Percentiles rank a stretch among this genome's conserved stretches.
phyloP scores from a whole-genome alignment of 1,139 yeast species.

The Pneumocystis canis region DNA sequence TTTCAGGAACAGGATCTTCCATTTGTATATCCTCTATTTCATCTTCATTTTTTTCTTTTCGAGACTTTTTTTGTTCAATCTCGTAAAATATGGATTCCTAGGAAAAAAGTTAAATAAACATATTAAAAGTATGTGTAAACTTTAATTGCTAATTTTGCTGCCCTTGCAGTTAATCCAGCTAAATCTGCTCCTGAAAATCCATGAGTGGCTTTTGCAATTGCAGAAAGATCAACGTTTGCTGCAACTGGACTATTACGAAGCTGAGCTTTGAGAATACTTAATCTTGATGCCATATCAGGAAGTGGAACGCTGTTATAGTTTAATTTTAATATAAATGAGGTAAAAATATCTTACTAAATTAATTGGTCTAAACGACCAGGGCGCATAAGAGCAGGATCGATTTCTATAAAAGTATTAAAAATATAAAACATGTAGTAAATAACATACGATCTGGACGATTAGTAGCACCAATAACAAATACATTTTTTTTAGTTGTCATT shows the following conservation, averaged over 20 bases:
- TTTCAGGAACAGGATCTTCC: conserved; percentile 88
- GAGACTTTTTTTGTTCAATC: conserved; percentile 32
- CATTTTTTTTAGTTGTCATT: conserved; percentile 98
- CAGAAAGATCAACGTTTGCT: conserved; percentile 79
- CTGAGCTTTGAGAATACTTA: conserved; percentile 87
- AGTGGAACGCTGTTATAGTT: conserved; percentile 49
- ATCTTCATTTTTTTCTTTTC: conserved; percentile 29
- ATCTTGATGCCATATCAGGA: conserved; percentile 89
- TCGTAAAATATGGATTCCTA: conserved; percentile 76
- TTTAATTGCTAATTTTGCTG: conserved; percentile 91
- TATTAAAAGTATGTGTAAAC: not conserved
- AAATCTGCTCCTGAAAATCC: conserved; percentile 99
- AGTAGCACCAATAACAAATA: conserved; percentile 96
- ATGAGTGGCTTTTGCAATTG: conserved; percentile 81
- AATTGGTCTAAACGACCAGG: conserved; percentile 99
- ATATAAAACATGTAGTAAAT: not conserved
- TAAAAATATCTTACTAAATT: conserved; percentile 37
- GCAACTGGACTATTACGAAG: conserved; percentile 96
- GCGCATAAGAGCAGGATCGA: conserved; percentile 94
- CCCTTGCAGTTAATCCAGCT: conserved; percentile 90
- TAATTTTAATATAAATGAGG: not conserved
- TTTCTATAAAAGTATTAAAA: conserved; percentile 43
- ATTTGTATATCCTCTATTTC: conserved; percentile 43
- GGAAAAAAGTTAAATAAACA: not conserved
- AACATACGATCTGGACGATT: conserved; percentile 51